Evolutionary conservation across 208 protist genomes (phyloP).

Genomic region (Wallacemonas rigidus): DNA sequence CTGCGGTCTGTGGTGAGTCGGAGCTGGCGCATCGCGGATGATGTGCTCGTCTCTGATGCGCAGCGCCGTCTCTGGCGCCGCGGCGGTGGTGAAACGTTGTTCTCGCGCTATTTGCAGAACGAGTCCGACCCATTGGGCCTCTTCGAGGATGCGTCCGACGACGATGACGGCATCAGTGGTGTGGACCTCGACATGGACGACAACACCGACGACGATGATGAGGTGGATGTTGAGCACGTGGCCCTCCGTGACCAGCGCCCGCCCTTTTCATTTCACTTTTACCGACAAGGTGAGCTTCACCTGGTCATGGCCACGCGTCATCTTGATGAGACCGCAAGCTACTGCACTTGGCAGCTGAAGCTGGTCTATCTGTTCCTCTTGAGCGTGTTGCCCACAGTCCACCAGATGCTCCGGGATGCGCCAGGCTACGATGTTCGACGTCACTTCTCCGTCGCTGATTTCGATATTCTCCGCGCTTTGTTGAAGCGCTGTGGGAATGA

Average conservation of each 20-base stretch:
- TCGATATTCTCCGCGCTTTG: constrained; percentile 42
- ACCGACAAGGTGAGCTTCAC: constrained; percentile 45
- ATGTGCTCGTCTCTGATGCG: neutral
- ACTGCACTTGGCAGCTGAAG: constrained; percentile 47
- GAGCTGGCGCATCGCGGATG: neutral
- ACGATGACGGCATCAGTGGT: neutral
- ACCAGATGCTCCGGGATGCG: constrained; percentile 36
- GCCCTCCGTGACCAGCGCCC: constrained; percentile 4
- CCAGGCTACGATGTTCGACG: constrained; percentile 64
- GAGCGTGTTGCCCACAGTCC: constrained; percentile 60
- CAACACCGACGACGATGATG: neutral
- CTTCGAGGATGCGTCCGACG: neutral
- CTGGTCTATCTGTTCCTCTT: constrained; percentile 58
- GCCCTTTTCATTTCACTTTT: constrained; percentile 48
- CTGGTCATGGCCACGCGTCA: constrained; percentile 46
- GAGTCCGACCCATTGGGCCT: constrained; percentile 5
- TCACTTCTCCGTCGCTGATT: constrained; percentile 57
- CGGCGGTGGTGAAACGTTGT: neutral
- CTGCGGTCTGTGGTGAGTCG: constrained; percentile 1
- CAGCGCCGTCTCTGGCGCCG: neutral
- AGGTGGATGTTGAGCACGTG: neutral
- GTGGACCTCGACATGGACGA: neutral
- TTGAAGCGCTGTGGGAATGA: constrained; percentile 49
- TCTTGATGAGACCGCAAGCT: constrained; percentile 22
- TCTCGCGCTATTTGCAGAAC: constrained; percentile 12